Base-by-base conservation (phyloP, 768 basidiomycete species). In the Rhodotorula diobovata region DNA sequence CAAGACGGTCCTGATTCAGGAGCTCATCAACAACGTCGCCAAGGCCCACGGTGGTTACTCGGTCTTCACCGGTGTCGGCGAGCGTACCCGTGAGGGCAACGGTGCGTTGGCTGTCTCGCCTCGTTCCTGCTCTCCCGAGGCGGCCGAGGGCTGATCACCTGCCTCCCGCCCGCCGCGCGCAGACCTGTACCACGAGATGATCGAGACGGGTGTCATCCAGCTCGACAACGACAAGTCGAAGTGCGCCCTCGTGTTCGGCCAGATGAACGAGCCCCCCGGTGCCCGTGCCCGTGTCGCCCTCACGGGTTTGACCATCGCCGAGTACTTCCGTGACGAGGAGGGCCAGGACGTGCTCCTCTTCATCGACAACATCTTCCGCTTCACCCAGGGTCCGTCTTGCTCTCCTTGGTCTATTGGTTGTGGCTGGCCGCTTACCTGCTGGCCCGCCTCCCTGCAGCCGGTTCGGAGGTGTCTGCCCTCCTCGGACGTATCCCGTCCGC, bases 11-110 rank as follows among this genome's bases (percentile, higher is more conserved):
- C 85, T 98, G 84, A 97, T 98, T 82, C 95, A 97, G 83, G 75
- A 74, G 72, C 89, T 99, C 80, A 99, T 99, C 85, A 98, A 99
- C 89, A 99, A 99, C 85, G 93, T 99, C 80, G 96, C 96, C 80
- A 99, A 99, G 85, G 96, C 96, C 63, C 96, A 99, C 82, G 96
- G 96, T 92, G 96, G 96, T 92, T 97, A 98, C 90, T 99, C 96
- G 59, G 54, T 74, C 67, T 78, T 71, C 74, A 70, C 78, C 90
- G 94, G 95, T 89, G 96, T 99, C 82, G 96, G 96, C 76, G 96
- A 99, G 84, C 92, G 96, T 83, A 99, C 96, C 74, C 95, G 96
- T 85, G 96, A 99, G 89, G 96, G 96, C 84, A 99, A 99, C 85
- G 96, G 73, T 74, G n/a, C 62, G 69, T 70, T 80, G n/a, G n/a